Evolutionary conservation across 805 yeast genomes (phyloP).

Genomic region (Kuraishia borneana): DNA sequence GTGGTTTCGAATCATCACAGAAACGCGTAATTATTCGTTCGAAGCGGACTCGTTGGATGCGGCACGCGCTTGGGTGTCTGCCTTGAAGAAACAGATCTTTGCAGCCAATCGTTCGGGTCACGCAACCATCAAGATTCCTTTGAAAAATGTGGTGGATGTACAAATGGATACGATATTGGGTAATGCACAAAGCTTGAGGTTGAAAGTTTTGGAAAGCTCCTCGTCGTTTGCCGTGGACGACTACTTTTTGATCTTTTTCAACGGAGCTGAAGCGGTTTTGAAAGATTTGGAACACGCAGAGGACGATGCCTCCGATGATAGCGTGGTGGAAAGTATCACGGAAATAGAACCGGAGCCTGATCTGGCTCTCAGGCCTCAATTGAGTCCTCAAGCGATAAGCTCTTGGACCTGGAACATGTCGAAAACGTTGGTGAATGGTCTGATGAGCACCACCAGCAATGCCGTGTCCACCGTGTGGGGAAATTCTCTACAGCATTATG

Average conservation of each 20-base stretch:
- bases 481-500: slow-evolving; percentile 54
- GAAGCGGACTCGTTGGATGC: slow-evolving; percentile 61
- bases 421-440: slow-evolving; percentile 16
- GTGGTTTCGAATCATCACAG: slow-evolving; percentile 53
- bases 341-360: slow-evolving; percentile 4
- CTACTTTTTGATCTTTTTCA: slow-evolving; percentile 58
- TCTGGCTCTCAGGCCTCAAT: background rate
- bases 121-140: slow-evolving; percentile 69
- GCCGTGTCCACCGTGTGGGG: slow-evolving; percentile 31
- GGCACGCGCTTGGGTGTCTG: slow-evolving; percentile 75
- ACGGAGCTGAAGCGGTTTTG: slow-evolving; percentile 31
- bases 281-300: slow-evolving; percentile 9
- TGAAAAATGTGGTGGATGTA: slow-evolving; percentile 51
- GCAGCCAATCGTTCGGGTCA: slow-evolving; percentile 60
- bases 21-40: slow-evolving; percentile 47
- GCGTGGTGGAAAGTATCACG: slow-evolving; percentile 4
- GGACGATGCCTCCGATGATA: background rate
- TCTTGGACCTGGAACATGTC: no score
- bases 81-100: slow-evolving; percentile 67
- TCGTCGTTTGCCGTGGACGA: slow-evolving; percentile 52
- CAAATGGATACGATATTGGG: slow-evolving; percentile 48
- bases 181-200: slow-evolving; percentile 39
- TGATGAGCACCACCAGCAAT: slow-evolving; percentile 5
- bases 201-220: slow-evolving; percentile 50
- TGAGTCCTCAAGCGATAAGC: background rate